Evolutionary conservation across 208 protist genomes (phyloP).

Genomic region (Angomonas deanei): DNA sequence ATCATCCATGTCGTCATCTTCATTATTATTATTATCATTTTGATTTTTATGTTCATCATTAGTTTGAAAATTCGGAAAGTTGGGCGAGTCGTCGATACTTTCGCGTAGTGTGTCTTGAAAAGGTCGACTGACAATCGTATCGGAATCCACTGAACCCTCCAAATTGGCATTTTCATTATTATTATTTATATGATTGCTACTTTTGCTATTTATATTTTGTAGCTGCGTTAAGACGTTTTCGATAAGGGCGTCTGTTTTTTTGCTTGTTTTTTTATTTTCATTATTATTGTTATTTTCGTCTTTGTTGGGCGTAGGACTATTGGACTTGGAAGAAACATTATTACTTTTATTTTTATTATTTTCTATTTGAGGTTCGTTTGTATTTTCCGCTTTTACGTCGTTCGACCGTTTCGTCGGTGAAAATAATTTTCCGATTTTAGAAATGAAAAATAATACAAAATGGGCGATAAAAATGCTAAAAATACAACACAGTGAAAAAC

Average conservation of each 20-base stretch:
- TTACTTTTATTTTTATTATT: constrained; percentile 1
- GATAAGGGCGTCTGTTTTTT: no score
- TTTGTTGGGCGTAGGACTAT: no score
- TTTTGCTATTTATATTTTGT: neutral
- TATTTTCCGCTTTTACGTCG: no score
- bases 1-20: neutral
- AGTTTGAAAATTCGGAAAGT: neutral
- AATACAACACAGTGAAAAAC: no score
- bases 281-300: no score
- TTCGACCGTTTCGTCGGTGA: no score
- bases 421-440: no score
- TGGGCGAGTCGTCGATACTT: neutral
- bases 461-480: no score
- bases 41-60: neutral
- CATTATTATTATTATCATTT: neutral
- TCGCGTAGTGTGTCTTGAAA: neutral
- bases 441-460: no score
- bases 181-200: neutral
- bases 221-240: no score
- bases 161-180: neutral
- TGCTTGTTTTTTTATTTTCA: no score
- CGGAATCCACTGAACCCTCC: neutral
- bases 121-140: neutral
- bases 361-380: neutral
- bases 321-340: no score